Conservation (phyloP, 192 early-diverging fungal genomes). For the Chytriomyces confervae region DNA sequence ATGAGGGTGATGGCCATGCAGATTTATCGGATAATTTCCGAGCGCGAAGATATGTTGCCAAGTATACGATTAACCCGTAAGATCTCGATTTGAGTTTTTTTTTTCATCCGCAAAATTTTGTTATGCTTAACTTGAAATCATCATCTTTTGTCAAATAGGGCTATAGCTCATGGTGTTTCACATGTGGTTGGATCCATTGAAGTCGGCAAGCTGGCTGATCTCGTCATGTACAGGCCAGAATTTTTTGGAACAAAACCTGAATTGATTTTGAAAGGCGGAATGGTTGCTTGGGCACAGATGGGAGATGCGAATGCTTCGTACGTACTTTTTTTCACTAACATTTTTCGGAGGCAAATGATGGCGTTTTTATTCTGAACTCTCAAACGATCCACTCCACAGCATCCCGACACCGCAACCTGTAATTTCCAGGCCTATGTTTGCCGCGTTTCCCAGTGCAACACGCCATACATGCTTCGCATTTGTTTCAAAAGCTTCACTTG, state of each 20-base stretch:
- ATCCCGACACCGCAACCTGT: slow-evolving; percentile 95
- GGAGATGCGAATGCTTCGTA: slow-evolving; percentile 92
- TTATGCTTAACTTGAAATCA: background rate
- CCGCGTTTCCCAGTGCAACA: slow-evolving; percentile 65
- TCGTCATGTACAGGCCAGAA: slow-evolving; percentile 83
- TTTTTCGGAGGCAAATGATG: background rate
- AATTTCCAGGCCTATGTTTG: slow-evolving; percentile 86
- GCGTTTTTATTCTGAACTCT: background rate
- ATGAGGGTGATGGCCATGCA: slow-evolving; percentile 18
- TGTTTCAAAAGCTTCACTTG: slow-evolving; percentile 77
- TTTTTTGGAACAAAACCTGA: slow-evolving; percentile 90
- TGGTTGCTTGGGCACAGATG: slow-evolving; percentile 84
- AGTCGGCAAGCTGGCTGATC: slow-evolving; percentile 91
- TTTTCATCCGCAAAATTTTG: slow-evolving; percentile 18
- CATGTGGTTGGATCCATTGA: slow-evolving; percentile 94
- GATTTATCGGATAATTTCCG: slow-evolving; percentile 83
- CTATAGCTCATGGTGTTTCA: slow-evolving; percentile 83
- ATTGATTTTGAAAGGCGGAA: slow-evolving; percentile 87
- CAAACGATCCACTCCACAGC: slow-evolving; percentile 67
- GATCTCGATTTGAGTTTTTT: slow-evolving; percentile 28
- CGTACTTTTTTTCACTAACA: slow-evolving; percentile 16
- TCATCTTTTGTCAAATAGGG: slow-evolving; percentile 52
- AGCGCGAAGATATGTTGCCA: slow-evolving; percentile 90
- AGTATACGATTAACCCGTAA: slow-evolving; percentile 97
- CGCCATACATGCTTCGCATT: slow-evolving; percentile 75